Evolutionary conservation across 441 rosid species (phyloP).

Genomic region (Populus hybrid): DNA sequence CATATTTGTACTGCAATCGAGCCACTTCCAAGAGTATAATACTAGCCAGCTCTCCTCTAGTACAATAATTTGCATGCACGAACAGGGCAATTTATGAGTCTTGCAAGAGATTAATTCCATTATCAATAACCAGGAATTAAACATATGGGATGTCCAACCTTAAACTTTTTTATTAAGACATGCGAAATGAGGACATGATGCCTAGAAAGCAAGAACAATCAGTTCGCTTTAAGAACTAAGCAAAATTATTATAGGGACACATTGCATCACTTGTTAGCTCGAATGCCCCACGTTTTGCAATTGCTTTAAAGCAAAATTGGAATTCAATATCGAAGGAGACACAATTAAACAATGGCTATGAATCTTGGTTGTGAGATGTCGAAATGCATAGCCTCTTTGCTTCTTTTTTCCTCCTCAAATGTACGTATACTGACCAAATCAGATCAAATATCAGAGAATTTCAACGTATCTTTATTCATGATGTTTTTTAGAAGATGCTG

Average conservation of each 20-base stretch:
- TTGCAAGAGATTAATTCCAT: background rate
- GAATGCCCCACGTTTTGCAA: background rate
- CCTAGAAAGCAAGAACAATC: background rate
- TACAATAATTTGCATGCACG: background rate
- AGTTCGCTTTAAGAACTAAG: background rate
- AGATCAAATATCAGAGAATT: background rate
- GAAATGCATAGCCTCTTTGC: no score
- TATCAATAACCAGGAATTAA: background rate
- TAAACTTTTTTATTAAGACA: no score
- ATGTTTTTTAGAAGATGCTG: background rate
- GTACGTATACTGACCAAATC: background rate
- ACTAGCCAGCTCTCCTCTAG: no score
- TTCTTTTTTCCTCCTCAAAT: no score
- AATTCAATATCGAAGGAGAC: no score
- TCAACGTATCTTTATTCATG: background rate
- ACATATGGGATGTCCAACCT: no score
- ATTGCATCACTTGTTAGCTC: background rate
- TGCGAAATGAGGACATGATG: background rate
- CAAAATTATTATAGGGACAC: background rate
- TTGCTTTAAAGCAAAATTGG: background rate
- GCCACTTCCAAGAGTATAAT: background rate
- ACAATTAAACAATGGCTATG: no score
- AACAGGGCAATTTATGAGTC: background rate
- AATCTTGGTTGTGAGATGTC: no score
- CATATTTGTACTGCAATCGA: no score